phyloP scores from a whole-genome alignment of 176 grass and related monocot species.

The Cocos nucifera region DNA sequence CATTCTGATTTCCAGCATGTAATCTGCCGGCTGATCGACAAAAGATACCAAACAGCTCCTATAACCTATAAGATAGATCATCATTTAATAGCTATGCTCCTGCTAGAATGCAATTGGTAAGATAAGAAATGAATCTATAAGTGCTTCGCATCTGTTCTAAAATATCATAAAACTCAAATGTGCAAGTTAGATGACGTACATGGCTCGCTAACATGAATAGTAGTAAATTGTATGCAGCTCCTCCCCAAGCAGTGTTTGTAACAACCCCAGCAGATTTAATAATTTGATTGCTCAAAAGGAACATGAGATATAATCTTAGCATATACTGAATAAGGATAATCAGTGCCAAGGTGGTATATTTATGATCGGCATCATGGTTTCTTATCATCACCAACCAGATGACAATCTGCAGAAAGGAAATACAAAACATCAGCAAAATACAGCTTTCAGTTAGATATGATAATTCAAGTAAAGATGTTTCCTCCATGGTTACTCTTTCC shows the following conservation, averaged over 20 bases:
- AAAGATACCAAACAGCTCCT: conserved; percentile 76
- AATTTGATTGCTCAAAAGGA: conserved; percentile 65
- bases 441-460: too few species aligned
- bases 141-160: too few species aligned
- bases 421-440: background rate
- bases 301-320: conserved; percentile 63
- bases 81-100: too few species aligned
- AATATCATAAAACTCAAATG: too few species aligned
- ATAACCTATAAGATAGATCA: conserved; percentile 43
- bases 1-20: conserved; percentile 81
- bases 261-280: conserved; percentile 75
- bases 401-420: conserved; percentile 20
- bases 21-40: conserved; percentile 70
- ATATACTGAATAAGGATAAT: conserved; percentile 69
- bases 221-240: conserved; percentile 93
- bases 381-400: conserved; percentile 35
- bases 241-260: conserved; percentile 84
- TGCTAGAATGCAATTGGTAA: too few species aligned
- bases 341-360: conserved; percentile 51
- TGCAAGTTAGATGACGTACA: conserved; percentile 34
- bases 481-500: background rate
- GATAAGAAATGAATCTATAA: too few species aligned
- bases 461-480: too few species aligned
- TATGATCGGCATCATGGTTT: conserved; percentile 41
- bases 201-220: conserved; percentile 91